Evolutionary conservation across 2,329 filamentous ascomycete genomes (phyloP), one percentile per base, ranked within the genome.

Genomic region (Acephala macrosclerotiorum): DNA sequence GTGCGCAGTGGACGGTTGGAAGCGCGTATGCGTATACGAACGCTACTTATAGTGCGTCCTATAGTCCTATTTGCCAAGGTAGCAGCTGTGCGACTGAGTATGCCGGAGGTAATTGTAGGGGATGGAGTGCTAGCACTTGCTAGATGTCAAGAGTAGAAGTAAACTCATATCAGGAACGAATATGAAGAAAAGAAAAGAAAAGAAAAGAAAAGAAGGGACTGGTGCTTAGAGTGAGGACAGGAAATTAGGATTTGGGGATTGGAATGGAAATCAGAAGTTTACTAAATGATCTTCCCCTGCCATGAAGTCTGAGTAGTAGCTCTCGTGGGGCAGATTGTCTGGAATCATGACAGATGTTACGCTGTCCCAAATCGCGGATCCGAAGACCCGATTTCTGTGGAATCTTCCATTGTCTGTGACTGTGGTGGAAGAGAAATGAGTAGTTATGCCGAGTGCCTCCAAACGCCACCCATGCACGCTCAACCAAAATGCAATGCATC

Each of bases 361-460:
- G 12, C 5, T 42, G 12, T 16, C 14, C 38, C 12, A 6, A 12
- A n/a, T 6, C 12, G 18, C 4, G 38, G 38, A 42, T 12, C 12
- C 38, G 5, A 12, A 42, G 12, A 3, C 18, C 12, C 3, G 12
- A 42, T 12, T 42, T 42, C 18, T 42, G 38, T 5, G 3, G 18
- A 14, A 42, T 6, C 4, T 22, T 49, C n/a, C 11, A 49, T 49
- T 49, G 7, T 42, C 40, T 47, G 60, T 63, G 35, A 20, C 35
- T 9, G 35, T 45, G 25, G 35, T 20, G 35, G 20, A 56, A 51
- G 18, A 36, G 35, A 14, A 36, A n/a, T 58, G 51, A 58, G 36
- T 53, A 16, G 57, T 36, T 45, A 53, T n/a, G 14, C 38, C 58
- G 20, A 61, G 47, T 57, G 35, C 49, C 36, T 60, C 40, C 42